A percentile compares a stretch with the other conserved stretches of the same genome.
Evolutionary conservation across 495 filamentous ascomycete species (phyloP).

Genomic region (Hypomontagnella submonticulosa): DNA sequence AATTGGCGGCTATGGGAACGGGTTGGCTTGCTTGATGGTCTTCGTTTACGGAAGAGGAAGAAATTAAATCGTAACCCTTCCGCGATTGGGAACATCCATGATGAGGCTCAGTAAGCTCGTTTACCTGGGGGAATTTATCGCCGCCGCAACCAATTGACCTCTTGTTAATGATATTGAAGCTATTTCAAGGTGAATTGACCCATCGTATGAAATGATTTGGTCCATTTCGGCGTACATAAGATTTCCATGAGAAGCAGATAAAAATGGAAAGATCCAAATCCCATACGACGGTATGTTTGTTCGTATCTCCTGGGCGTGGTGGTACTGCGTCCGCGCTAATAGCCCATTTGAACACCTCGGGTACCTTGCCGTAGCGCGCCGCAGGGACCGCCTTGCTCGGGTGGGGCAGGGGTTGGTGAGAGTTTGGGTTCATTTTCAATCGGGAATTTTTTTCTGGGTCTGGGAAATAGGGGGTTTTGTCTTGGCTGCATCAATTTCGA

Average conservation of each 20-base stretch:
- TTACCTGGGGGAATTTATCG: too few relatives aligned
- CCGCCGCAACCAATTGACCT: too few relatives aligned
- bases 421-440: constrained; percentile 29
- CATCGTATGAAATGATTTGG: background rate
- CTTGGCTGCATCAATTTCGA: constrained; percentile 36
- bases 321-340: constrained; percentile 43
- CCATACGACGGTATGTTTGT: constrained; percentile 9
- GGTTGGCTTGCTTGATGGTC: too few relatives aligned
- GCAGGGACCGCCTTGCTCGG: constrained; percentile 35
- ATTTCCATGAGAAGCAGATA: too few relatives aligned
- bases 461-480: constrained; percentile 42
- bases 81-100: too few relatives aligned
- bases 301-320: constrained; percentile 18
- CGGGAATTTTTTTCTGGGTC: constrained; percentile 29
- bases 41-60: too few relatives aligned
- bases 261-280: constrained; percentile 14
- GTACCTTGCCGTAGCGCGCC: constrained; percentile 45
- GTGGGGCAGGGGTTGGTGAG: constrained; percentile 19
- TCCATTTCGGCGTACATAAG: too few relatives aligned
- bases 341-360: constrained; percentile 39
- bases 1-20: too few relatives aligned
- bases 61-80: too few relatives aligned
- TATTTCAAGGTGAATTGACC: too few relatives aligned
- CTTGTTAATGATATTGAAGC: too few relatives aligned
- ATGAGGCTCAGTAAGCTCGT: too few relatives aligned